Percentiles rank a stretch among this genome's conserved stretches.
Evolutionary conservation across 257 asterid genomes (phyloP).

Genomic region (Phtheirospermum japonicum): DNA sequence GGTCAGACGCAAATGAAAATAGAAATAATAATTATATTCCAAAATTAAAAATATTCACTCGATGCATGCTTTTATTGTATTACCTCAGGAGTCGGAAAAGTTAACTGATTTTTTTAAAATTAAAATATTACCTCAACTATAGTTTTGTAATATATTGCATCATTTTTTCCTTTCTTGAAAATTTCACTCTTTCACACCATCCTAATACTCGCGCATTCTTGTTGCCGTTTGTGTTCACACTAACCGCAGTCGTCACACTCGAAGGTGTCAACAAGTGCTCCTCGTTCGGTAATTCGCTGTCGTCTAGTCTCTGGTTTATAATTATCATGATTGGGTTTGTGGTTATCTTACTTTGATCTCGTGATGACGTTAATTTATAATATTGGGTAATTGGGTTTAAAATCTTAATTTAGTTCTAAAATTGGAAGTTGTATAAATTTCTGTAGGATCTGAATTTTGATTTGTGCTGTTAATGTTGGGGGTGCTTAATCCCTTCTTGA

Average conservation of each 20-base stretch:
- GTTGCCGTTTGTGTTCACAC: too few relatives aligned
- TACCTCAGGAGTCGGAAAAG: too few relatives aligned
- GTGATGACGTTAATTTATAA: not conserved
- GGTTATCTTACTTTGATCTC: not conserved
- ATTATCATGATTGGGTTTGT: too few relatives aligned
- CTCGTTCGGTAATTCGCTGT: not conserved
- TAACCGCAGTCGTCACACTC: not conserved
- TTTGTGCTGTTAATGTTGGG: not conserved
- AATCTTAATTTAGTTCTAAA: too few relatives aligned
- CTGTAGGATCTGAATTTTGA: not conserved
- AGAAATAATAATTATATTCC: too few relatives aligned
- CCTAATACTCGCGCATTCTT: too few relatives aligned
- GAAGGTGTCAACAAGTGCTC: slow-evolving; percentile 5
- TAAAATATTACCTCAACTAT: too few relatives aligned
- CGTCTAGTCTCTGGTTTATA: not conserved
- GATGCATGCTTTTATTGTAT: not conserved
- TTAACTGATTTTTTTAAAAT: too few relatives aligned
- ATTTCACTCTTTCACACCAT: too few relatives aligned
- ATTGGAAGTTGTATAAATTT: not conserved
- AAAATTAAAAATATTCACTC: too few relatives aligned
- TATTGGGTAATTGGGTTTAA: too few relatives aligned
- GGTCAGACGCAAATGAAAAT: not conserved
- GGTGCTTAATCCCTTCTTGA: too few relatives aligned
- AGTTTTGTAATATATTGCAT: not conserved
- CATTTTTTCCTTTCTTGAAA: not conserved